Percentiles rank a stretch among this genome's conserved stretches.
Evolutionary conservation across 176 grass and related monocot genomes (phyloP).

Genomic region (Triticum monococcum): DNA sequence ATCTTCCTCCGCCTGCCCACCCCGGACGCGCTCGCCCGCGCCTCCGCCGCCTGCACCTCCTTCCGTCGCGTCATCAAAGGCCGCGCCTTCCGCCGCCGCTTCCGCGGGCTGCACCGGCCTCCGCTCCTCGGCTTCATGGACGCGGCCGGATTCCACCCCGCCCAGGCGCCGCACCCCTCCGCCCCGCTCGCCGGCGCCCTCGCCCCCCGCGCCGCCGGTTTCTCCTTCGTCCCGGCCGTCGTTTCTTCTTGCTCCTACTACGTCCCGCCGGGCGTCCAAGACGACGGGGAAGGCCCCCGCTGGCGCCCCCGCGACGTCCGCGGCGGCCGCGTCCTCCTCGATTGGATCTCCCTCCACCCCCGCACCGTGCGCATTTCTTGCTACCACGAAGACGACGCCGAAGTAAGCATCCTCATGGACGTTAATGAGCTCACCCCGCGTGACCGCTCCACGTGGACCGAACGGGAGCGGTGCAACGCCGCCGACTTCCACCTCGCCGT

Average conservation of each 20-base stretch:
- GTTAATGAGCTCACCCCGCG: too few relatives aligned
- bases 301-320: not conserved
- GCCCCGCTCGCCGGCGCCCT: not conserved
- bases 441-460: not conserved
- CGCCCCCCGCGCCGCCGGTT: not conserved
- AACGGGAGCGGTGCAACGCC: not conserved
- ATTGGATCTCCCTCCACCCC: not conserved
- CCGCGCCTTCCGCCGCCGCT: not conserved
- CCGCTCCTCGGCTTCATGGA: not conserved
- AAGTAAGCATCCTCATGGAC: not conserved
- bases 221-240: slow-evolving; percentile 1
- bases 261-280: not conserved
- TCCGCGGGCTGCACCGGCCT: not conserved
- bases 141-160: not conserved
- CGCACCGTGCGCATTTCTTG: not conserved
- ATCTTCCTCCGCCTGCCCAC: not conserved
- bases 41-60: not conserved
- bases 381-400: not conserved
- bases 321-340: slow-evolving; percentile 12
- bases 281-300: not conserved
- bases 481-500: not conserved
- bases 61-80: not conserved
- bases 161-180: not conserved
- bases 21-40: not conserved
- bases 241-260: too few relatives aligned